Base-by-base conservation (phyloP, 768 basidiomycete species). In the Astraeus odoratus region DNA sequence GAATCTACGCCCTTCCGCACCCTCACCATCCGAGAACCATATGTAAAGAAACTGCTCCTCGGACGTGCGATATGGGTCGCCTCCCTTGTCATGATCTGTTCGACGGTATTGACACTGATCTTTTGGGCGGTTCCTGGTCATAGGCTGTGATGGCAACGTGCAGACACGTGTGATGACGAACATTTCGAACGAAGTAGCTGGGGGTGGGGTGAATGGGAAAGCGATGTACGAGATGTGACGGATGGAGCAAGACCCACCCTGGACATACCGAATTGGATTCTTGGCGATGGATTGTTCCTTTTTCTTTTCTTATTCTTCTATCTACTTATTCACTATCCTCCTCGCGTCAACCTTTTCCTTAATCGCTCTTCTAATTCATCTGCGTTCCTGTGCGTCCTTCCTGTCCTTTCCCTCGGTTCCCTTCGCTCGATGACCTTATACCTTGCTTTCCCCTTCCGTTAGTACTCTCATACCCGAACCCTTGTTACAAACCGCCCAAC, bases 71-170 rank as follows among this genome's bases (percentile, higher is more conserved):
- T 95, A 46, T 96, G 93, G 91, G 89, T 98, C 44, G 76, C 77
- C 38, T 70, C 88, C 27, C 73, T 95, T 27, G 86, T 94, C 34
- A 76, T 83, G 8, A 72, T 77, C 33, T 78, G 88, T 50, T 82
- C 86, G 44, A 80, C 83, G 15, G 84, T 81, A 8, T 69, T 95
- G 59, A 92, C 93, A 4, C 74, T 98, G 59, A 69, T 98, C 44
- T 99, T 98, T 73, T 93, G 88, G 82, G 89, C 88, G 33, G 92
- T 99, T 29, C 95, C 95, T 7, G 95, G 95, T 0, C 86, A 97
- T 65, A 74, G 92, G 49, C 76, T 97, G 56, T 96, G 51, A 61
- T 42, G 16, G 13, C 34, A 30, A 40, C 18, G 26, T n/a, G 23
- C 22, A 8, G 27, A 30, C 37, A 27, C 31, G 39, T 33, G 31